Evolutionary conservation across 2,329 filamentous ascomycete species (phyloP), one percentile per base, ranked within the genome.

Genomic region (Fusarium continuum): DNA sequence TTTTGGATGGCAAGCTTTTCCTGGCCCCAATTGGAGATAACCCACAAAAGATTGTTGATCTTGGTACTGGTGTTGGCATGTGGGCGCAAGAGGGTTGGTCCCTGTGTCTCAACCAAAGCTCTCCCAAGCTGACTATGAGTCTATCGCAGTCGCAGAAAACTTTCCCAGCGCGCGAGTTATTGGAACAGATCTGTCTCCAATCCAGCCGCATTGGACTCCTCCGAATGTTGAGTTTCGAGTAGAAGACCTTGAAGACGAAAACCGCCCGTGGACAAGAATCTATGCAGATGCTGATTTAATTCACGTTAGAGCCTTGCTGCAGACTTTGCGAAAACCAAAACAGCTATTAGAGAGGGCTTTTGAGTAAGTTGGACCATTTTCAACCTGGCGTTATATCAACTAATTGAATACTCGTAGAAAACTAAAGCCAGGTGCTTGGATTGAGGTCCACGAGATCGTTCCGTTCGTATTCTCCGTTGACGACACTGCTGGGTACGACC

Each of bases 181-280:
- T 32, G 81, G 81, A 31, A 75, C 76, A 26, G 78, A 81, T 62
- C 71, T 81, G 11, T 78, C 78, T 9, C 77, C 77, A 7, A 79
- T 80, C n/a, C 78, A 81, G 39, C 77, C 77, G 4, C 69, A 72
- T 22, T 79, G 75, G 70, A 80, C 85, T 7, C 85, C 85, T 4
- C 82, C 83, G 11, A 88, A 88, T 62, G 77, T 86, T 28, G 79
- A 80, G 39, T 88, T 77, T 80, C 65, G 79, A 16, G 74, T 77
- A 17, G 75, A 77, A 41, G 75, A 76, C 35, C 67, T 77, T 9
- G 75, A 77, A 49, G 74, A 76, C 49, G 73, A 76, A 19, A 70
- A 68, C 50, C 74, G 72, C 8, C 70, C 71, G 8, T 76, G 74
- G 74, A 74, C 73, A 4, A 74, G 58, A 22, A 75, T 76, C 14